Evolutionary conservation across 2,329 filamentous ascomycete genomes (phyloP), one percentile per base, ranked within the genome.

Genomic region (Colletotrichum sp.): DNA sequence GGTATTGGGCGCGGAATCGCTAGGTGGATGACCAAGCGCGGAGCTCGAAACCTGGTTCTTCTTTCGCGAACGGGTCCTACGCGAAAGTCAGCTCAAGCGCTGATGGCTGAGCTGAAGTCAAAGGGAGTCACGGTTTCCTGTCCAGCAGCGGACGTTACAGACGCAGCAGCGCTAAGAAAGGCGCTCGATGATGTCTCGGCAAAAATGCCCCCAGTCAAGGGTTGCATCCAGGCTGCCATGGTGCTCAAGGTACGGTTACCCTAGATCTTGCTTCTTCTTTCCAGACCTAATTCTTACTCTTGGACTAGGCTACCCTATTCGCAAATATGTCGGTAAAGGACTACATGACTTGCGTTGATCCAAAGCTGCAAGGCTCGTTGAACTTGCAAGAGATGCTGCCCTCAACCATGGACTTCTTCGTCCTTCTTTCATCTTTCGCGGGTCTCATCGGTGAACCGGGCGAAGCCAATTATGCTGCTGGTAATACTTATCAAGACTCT

Each of bases 321-420:
- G 83, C 86, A 24, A 85, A 86, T 76, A 90, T 92, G 89, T 83
- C 82, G 0, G 85, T 84, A 71, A 80, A 82, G 1, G 82, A 86
- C 66, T 91, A 89, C 87, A 75, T 77, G 9, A 77, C 82, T 4
- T 86, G 86, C 4, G 81, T 88, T 21, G 79, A 76, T 0, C 89
- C 90, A 68, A 88, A 88, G 78, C 80, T 86, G 2, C 59, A 79
- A 16, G 85, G 84, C 12, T 85, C 85, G 74, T 83, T 81, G 81
- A 87, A 87, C 68, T 80, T 87, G 1, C 84, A 88, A 75, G 65
- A 82, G 3, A 76, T 80, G 4, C 71, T 71, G 4, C 82, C 21
- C 14, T 39, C 7, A 3, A 12, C 34, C 7, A 43, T 84, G 3
- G 84, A 85, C 72, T 85, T 85, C 79, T 87, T 85, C 77, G 79